Percentiles rank a stretch among this genome's conserved stretches.
Evolutionary conservation across 768 basidiomycete genomes (phyloP).

Genomic region (Phaffia australis): DNA sequence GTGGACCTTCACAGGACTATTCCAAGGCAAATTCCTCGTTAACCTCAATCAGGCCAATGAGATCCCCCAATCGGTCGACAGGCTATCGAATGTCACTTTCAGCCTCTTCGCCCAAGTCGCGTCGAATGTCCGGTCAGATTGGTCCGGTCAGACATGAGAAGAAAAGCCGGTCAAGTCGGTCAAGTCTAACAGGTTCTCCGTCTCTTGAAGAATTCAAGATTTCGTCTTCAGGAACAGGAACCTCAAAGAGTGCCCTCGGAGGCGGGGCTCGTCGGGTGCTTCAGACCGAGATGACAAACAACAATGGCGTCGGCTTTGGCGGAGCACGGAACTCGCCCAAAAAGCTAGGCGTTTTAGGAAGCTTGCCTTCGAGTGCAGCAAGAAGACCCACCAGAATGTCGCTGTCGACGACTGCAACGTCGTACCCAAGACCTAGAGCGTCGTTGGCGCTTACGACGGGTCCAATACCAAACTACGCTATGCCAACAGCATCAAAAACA

Average conservation of each 20-base stretch:
- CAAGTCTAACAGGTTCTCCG: background rate
- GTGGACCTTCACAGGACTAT: too few species aligned
- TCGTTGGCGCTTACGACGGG: conserved; percentile 1
- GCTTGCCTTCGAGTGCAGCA: background rate
- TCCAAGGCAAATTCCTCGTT: too few species aligned
- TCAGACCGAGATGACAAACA: background rate
- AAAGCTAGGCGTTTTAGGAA: background rate
- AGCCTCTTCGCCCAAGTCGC: conserved; percentile 4
- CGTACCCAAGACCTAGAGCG: conserved; percentile 2
- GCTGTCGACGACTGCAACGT: background rate
- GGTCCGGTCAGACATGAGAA: conserved; percentile 1
- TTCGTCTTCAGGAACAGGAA: background rate
- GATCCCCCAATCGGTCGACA: background rate
- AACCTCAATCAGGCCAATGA: too few species aligned
- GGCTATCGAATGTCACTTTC: conserved; percentile 4
- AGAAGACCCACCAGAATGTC: background rate
- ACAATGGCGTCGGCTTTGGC: background rate
- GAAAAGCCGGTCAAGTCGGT: background rate
- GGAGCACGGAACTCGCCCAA: background rate
- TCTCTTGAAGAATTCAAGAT: background rate
- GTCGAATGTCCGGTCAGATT: conserved; percentile 14
- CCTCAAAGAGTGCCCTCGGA: conserved; percentile 10
- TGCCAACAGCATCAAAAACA: conserved; percentile 11
- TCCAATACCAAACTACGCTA: conserved; percentile 1
- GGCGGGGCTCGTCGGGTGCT: conserved; percentile 20